phyloP scores from a whole-genome alignment of 2,329 filamentous ascomycete genomes.

The Macrophomina tecta region DNA sequence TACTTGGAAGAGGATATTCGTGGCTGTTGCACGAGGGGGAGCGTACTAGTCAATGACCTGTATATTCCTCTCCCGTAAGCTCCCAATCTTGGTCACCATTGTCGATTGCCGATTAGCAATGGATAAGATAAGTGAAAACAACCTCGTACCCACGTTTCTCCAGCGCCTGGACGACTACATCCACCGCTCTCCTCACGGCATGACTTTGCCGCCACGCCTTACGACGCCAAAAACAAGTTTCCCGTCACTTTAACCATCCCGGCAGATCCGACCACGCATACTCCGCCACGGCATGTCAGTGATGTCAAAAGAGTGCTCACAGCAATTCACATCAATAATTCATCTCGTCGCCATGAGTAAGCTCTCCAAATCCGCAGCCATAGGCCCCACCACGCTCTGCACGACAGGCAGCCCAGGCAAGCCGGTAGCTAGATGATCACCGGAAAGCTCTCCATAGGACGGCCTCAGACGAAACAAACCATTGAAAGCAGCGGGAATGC shows the following conservation, averaged over 20 bases:
- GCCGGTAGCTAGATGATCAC: conserved; percentile 30
- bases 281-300: no score
- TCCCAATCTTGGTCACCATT: no score
- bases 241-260: no score
- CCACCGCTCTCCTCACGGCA: conserved; percentile 28
- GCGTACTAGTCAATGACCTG: conserved; percentile 27
- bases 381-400: conserved; percentile 29
- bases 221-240: no score
- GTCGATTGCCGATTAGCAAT: no score
- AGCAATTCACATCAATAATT: no score
- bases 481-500: conserved; percentile 33
- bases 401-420: conserved; percentile 31
- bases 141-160: background rate
- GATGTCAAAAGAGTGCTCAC: no score
- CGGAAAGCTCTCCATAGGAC: conserved; percentile 28
- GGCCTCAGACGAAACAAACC: conserved; percentile 31
- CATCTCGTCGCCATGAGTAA: no score
- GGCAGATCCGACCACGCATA: no score
- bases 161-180: conserved; percentile 9
- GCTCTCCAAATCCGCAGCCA: conserved; percentile 29
- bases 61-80: no score
- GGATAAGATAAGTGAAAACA: no score
- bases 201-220: no score
- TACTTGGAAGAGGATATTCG: conserved; percentile 30
- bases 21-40: conserved; percentile 31